Percentiles rank a stretch among this genome's conserved stretches.
phyloP scores from a whole-genome alignment of 371 early-diverging fungal genomes.

The Apophysomyces elegans region DNA sequence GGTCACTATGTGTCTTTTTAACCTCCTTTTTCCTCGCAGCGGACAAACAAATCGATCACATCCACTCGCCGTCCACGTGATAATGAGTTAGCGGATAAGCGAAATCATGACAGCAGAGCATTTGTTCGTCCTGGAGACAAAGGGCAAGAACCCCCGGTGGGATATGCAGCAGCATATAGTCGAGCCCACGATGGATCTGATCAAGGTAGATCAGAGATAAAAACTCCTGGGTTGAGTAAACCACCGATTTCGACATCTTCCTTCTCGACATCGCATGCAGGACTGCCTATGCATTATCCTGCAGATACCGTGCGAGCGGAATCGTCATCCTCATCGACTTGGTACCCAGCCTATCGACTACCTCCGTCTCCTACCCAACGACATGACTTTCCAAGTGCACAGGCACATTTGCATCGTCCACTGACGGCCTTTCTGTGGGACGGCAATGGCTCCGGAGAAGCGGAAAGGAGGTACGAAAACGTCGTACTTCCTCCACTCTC shows the following conservation, averaged over 20 bases:
- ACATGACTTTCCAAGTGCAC: neutral
- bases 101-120: neutral
- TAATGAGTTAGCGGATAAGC: slow-evolving; percentile 2
- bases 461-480: no score
- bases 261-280: no score
- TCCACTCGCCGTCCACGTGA: slow-evolving; percentile 4
- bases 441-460: neutral
- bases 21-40: neutral
- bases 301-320: neutral
- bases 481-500: no score
- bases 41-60: neutral
- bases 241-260: no score
- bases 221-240: neutral
- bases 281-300: slow-evolving; percentile 2
- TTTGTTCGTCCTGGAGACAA: no score
- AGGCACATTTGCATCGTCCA: slow-evolving; percentile 14
- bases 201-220: no score
- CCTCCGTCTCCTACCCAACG: slow-evolving; percentile 1
- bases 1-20: no score
- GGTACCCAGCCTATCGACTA: slow-evolving; percentile 14
- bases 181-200: no score
- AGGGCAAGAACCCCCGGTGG: no score
- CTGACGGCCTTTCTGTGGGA: slow-evolving; percentile 27
- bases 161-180: no score
- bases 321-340: slow-evolving; percentile 12